Base-by-base conservation (phyloP, 1,284 basidiomycete species). In the Trichosporon faecale region DNA sequence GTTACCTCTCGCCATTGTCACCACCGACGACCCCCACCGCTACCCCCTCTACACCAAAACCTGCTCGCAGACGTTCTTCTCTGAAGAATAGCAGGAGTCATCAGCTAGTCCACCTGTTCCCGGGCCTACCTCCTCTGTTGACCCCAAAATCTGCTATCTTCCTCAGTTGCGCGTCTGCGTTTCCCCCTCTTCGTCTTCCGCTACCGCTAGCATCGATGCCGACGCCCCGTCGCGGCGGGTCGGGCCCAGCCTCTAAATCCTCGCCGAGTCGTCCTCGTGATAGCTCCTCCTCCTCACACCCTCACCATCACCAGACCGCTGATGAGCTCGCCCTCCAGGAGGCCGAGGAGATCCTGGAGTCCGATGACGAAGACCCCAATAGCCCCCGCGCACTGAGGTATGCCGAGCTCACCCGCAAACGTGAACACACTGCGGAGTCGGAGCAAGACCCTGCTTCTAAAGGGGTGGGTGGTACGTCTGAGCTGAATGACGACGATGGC, bases 321-420 rank as follows among this genome's bases (percentile, higher is more conserved):
- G 78, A 80, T 67, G 75, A 79, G 66, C 73, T 76, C 14, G 75
- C 78, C 12, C 25, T 74, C 7, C 71, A 73, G 52, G 80, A 79
- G 65, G 79, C 79, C 3, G 74, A 72, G 0, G 66, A 75, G 3
- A 52, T 78, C 21, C 66, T 74, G 5, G 68, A 61, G 12, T 67
- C 68, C 21, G 61, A 64, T 12, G 71, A 74, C 23, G 73, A 72
- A 12, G 70, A 66, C 14, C 18, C 21, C 12, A 67, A 65, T 31
- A 35, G 64, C 9, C 70, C 72, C 12, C 64, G 72, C 11, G 70
- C 68, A 2, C 21, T 61, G 64, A 67, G 72, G 61, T 67, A 73
- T 52, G 70, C 68, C 9, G 65, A 60, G 11, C 23, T 71, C 23
- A 65, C 66, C 8, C 68, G 64, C 8, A 68, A 66, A 23, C 70